Base-by-base conservation (phyloP, 257 asterid species). In the Perilla frutescens region DNA sequence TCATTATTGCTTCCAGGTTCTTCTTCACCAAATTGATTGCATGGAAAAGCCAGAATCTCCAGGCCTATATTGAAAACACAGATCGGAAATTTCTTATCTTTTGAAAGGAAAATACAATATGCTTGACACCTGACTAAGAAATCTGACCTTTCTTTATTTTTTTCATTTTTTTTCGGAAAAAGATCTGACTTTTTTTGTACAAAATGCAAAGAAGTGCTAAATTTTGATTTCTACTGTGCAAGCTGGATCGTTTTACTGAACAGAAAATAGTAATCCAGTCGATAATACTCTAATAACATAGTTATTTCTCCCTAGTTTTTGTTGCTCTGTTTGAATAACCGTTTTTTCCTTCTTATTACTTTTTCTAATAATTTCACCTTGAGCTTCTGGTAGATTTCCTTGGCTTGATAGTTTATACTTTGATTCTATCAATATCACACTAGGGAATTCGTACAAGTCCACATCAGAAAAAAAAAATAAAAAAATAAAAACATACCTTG, bases 11-110 rank as follows among this genome's bases (percentile, higher is more conserved):
- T 88, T 79, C 93, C 96, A 2, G 97, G 97, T 71, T 91, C 98
- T 81, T 93, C 93, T 64, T 86, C 87, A 0, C 96, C 97, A 78
- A 93, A 93, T 80, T 93, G 97, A 82, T 93, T 93, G 88, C 98
- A 89, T 1, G 97, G 96, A 69, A 93, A 93, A 43, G 97, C 98
- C 15, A 90, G 82, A 68, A 93, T 80, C 84, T 87, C 97, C 54
- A 93, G 84, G 49, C 97, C 98, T 91, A 37, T 34, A 34, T 14
- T 49, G 20, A 45, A 53, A 12, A 51, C 20, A 39, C 9, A 26
- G 6, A 43, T 3, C 49, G 62, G 63, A 32, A 44, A 8, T 31
- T 8, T 51, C 50, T 70, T 15, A 51, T 49, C 51, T 70, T 58
- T 40, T 3, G 8, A 37, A 56, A 56, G 66, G 51, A 66, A 49